Evolutionary conservation across 768 basidiomycete genomes (phyloP), one percentile per base, ranked within the genome.

Genomic region (Russula dissimulans): DNA sequence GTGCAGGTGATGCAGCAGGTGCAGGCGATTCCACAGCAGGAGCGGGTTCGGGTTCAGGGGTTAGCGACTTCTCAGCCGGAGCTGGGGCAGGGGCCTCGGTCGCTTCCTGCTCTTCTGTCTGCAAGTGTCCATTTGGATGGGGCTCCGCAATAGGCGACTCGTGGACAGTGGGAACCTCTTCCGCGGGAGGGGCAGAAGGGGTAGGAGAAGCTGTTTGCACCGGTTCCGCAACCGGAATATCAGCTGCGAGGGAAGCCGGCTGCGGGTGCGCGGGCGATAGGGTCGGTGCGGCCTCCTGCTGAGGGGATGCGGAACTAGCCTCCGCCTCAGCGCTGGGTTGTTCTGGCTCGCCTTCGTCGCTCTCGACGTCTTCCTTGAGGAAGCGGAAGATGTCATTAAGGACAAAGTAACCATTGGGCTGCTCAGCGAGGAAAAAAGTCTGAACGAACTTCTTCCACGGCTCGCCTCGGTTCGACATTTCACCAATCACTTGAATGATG

Each of bases 321-420:
- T 87, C 86, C 58, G 73, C 77, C 69, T 73, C 80, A 48, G 39
- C 12, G 12, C 38, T n/a, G 10, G 36, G 11, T 36, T 57, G 57
- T 42, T 53, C 56, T n/a, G 34, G 47, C 32, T 56, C 59, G 59
- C 54, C 42, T n/a, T 89, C 89, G 57, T 91, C 92, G 32, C 79
- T 79, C 65, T 92, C 92, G 56, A 90, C 86, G 70, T 97, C 94
- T 76, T 97, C 97, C 78, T 97, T 97, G 65, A 99, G 79, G 81
- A 97, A 98, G 61, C 97, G 89, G 86, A 98, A 99, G 78, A 98
- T 97, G 77, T 99, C 97, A 75, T 99, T 99, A 75, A 99, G 86
- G 65, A 99, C 97, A 71, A 95, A 99, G 78, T 98, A 99, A 45
- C 97, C 97, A 67, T 95, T 97, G 14, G 93, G 92, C 75, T 99